These are phyloP conservation scores for Colletotrichum cereale DNA, from an alignment of 2,329 filamentous ascomycete species.

Conservation along the genomic window DNA sequence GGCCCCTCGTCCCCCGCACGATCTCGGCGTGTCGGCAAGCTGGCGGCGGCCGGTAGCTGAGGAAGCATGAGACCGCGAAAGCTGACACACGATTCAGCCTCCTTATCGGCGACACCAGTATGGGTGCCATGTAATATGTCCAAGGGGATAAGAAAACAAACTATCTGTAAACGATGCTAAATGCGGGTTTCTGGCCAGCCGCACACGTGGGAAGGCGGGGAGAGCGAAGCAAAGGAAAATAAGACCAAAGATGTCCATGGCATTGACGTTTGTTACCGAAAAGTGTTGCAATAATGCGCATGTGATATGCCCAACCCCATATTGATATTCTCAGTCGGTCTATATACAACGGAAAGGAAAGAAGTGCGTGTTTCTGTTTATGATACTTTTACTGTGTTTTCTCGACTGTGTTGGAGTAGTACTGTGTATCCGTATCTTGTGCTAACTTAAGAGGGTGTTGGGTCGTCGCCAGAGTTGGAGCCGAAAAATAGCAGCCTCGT, in stretches of 20 bases:
- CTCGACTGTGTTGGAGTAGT: not conserved
- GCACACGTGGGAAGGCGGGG: not conserved
- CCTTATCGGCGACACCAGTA: not conserved
- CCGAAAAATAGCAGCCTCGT: not conserved
- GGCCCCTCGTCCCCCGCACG: not conserved
- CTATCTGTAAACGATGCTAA: not conserved
- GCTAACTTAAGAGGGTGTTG: too few species aligned
- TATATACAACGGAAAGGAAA: not conserved
- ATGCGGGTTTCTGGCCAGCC: not conserved
- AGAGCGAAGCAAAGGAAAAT: not conserved
- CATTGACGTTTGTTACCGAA: not conserved
- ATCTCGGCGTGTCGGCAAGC: not conserved
- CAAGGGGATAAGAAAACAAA: not conserved
- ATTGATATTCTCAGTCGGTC: not conserved
- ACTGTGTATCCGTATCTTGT: too few species aligned
- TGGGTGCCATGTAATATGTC: not conserved
- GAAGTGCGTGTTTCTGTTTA: not conserved
- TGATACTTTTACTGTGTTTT: too few species aligned
- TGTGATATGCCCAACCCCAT: not conserved
- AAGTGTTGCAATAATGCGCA: not conserved
- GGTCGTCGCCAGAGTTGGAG: not conserved
- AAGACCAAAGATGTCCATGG: not conserved
- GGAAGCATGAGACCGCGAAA: not conserved
- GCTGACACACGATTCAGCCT: constrained; percentile 1
- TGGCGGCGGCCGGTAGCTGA: not conserved